Evolutionary conservation across 768 basidiomycete genomes (phyloP), one percentile per base, ranked within the genome.

Genomic region (Lactarius akahatsu): DNA sequence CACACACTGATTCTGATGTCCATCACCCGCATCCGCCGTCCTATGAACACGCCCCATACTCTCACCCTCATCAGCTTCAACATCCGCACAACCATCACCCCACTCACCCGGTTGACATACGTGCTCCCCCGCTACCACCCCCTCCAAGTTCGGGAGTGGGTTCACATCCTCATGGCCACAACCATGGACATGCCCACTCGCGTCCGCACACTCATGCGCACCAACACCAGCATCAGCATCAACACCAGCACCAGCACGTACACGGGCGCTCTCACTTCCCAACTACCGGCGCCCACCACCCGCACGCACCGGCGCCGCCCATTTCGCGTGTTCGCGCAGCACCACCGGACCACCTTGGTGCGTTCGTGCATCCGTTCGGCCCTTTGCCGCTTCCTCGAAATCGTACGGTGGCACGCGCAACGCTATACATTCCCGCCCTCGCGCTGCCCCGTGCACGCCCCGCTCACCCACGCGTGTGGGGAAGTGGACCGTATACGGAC

Each of bases 401-500:
- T 63, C 74, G 68, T 18, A 41, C 64, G 7, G 71, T 73, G n/a
- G 65, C 71, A 15, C 73, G 72, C 45, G 79, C 83, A 34, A 83
- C 85, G 1, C 78, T 90, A 61, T 75, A 87, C 72, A 81, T 91
- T 65, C 88, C 90, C 0, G 77, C 79, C 28, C 80, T 82, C 1
- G 83, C 83, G 71, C 78, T 91, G 26, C 89, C 88, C 0, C 76
- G 80, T 16, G 76, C 80, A 57, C 81, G 83, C 60, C 87, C 87
- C 15, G 67, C 74, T 6, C 81, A 76, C 34, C 86, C 85, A 16
- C 81, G 81, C n/a, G 79, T 91, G 23, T 91, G 89, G 89, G 89
- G 89, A 60, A 89, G 87, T 26, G 88, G 59, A 0, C 61, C 62
- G 41, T 91, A 91, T 76, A 91, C 90, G 0, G 89, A 91, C 75